Conservation (phyloP, 2,329 filamentous ascomycete genomes). For the Onygenales sp. region DNA sequence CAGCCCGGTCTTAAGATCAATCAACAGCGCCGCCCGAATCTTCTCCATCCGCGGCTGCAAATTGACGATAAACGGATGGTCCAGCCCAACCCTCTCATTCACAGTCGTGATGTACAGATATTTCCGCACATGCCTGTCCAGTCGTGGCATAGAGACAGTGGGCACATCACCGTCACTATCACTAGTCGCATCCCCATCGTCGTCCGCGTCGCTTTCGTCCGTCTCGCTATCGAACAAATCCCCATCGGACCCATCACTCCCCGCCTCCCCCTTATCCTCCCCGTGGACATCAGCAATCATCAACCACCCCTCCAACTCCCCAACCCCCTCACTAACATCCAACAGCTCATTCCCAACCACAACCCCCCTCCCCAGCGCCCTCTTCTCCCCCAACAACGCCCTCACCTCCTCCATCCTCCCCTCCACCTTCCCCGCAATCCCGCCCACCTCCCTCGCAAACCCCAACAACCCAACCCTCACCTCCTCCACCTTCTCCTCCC, state of each 20-base stretch:
- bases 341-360: slow-evolving; percentile 46
- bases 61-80: slow-evolving; percentile 54
- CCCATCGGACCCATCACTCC: slow-evolving; percentile 25
- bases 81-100: slow-evolving; percentile 40
- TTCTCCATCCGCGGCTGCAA: slow-evolving; percentile 48
- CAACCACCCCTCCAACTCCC: slow-evolving; percentile 57
- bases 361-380: slow-evolving; percentile 53
- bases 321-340: slow-evolving; percentile 37
- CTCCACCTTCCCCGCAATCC: slow-evolving; percentile 57
- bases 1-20: slow-evolving; percentile 56
- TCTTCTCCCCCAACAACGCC: slow-evolving; percentile 56
- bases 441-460: slow-evolving; percentile 72
- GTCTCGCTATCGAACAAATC: slow-evolving; percentile 25
- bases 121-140: slow-evolving; percentile 49
- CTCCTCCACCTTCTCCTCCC: slow-evolving; percentile 85
- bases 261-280: slow-evolving; percentile 14
- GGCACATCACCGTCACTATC: slow-evolving; percentile 22
- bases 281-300: slow-evolving; percentile 49
- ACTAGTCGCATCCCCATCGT: slow-evolving; percentile 16
- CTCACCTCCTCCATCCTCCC: slow-evolving; percentile 55
- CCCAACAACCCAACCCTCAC: slow-evolving; percentile 78
- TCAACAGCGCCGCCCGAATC: slow-evolving; percentile 52
- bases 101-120: slow-evolving; percentile 48
- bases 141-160: slow-evolving; percentile 30
- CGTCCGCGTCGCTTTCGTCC: slow-evolving; percentile 26